Conservation (phyloP, 352 stramenopile species). For the Globisporangium spiculum region DNA sequence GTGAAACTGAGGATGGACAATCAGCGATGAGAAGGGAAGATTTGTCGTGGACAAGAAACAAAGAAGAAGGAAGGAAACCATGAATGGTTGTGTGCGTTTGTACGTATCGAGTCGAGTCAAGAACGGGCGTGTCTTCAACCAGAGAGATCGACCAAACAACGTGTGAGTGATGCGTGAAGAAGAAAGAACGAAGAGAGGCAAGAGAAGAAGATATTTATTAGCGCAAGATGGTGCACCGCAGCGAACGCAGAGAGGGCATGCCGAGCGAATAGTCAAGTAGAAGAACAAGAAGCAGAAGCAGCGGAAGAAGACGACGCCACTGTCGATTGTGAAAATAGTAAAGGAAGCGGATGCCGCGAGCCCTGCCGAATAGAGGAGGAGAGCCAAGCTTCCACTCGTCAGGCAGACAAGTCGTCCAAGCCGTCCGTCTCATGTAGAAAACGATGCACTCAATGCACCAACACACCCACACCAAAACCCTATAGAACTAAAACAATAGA, state of each 20-base stretch:
- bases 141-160: not conserved
- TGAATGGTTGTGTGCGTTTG: not conserved
- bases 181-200: not conserved
- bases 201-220: constrained; percentile 39
- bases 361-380: not conserved
- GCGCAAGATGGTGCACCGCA: not conserved
- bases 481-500: constrained; percentile 13
- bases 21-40: not conserved
- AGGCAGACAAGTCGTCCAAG: not conserved
- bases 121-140: not conserved
- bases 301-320: not conserved
- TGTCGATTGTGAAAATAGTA: constrained; percentile 9
- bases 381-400: not conserved
- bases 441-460: constrained; percentile 3
- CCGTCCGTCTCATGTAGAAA: constrained; percentile 4
- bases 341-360: not conserved
- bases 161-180: not conserved
- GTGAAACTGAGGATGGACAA: constrained; percentile 20
- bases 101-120: not conserved
- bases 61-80: not conserved
- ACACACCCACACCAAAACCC: not conserved
- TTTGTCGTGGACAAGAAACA: not conserved
- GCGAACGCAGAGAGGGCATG: not conserved
- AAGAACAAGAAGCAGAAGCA: not conserved
- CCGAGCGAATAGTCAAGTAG: constrained; percentile 1